A percentile compares a stretch with the other conserved stretches of the same genome.
Evolutionary conservation across 352 stramenopile species (phyloP).

Genomic region (Pythium rishiriense): DNA sequence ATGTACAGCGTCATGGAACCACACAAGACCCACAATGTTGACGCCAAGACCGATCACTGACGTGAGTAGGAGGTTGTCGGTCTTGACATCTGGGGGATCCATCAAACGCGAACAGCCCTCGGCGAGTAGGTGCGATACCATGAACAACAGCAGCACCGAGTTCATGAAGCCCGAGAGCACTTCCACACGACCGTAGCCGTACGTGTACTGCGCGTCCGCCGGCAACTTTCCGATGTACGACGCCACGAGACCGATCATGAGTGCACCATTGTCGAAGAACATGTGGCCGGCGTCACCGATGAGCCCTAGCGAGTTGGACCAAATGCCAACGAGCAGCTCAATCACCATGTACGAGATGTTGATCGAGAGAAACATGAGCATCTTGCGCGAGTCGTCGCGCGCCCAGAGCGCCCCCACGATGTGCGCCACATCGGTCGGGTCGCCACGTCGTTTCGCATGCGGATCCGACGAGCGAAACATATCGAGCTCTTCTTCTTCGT

Average conservation of each 20-base stretch:
- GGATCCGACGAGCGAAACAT: constrained; percentile 36
- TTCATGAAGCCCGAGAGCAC: constrained; percentile 89
- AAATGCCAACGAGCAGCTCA: constrained; percentile 81
- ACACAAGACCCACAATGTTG: constrained; percentile 88
- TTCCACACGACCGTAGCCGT: constrained; percentile 85
- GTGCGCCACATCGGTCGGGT: constrained; percentile 14
- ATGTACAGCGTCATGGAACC: constrained; percentile 90
- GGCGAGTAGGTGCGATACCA: constrained; percentile 81
- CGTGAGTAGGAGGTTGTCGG: constrained; percentile 84
- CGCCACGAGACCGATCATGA: constrained; percentile 82
- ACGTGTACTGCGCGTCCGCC: constrained; percentile 73
- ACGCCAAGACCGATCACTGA: constrained; percentile 79
- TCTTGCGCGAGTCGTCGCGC: constrained; percentile 66
- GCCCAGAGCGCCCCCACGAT: constrained; percentile 54
- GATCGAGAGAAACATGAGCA: constrained; percentile 79
- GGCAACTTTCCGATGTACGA: constrained; percentile 82
- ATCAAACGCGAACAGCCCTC: constrained; percentile 76
- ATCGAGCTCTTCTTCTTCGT: constrained; percentile 39
- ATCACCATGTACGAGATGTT: constrained; percentile 89
- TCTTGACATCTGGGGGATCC: constrained; percentile 74
- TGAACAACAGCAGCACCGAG: constrained; percentile 80
- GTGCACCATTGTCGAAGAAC: constrained; percentile 85
- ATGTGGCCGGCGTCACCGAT: constrained; percentile 89
- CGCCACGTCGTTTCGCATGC: neutral
- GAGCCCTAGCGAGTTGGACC: constrained; percentile 83